Conservation (phyloP, 2,329 filamentous ascomycete genomes). For the Trichoderma sp. region DNA sequence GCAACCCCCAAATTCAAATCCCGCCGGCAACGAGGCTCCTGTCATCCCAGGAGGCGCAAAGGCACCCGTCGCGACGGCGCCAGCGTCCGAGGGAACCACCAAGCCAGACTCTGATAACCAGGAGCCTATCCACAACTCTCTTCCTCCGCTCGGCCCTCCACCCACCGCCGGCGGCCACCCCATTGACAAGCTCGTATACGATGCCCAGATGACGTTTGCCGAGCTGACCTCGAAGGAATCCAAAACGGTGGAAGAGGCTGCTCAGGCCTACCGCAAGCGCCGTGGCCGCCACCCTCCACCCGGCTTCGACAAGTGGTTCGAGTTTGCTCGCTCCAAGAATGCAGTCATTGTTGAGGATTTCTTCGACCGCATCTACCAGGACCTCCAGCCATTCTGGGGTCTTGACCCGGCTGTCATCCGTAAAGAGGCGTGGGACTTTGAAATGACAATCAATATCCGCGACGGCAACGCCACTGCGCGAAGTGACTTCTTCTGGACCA, state of each 20-base stretch:
- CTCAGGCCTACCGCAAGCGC: constrained; percentile 54
- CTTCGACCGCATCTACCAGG: constrained; percentile 62
- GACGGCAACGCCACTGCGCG: constrained; percentile 49
- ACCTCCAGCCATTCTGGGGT: constrained; percentile 58
- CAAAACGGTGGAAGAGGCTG: constrained; percentile 51
- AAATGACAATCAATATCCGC: constrained; percentile 61
- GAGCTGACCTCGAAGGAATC: constrained; percentile 44
- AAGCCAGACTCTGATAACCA: neutral
- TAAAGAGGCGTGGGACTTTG: constrained; percentile 51
- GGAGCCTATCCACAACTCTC: constrained; percentile 7
- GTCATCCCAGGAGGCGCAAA: neutral
- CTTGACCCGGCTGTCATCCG: constrained; percentile 47
- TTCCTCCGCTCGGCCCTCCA: constrained; percentile 1
- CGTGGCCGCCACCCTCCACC: constrained; percentile 62
- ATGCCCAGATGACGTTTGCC: constrained; percentile 42
- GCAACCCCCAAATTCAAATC: neutral
- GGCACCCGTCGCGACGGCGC: neutral
- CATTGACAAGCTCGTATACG: constrained; percentile 51
- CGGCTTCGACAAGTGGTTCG: constrained; percentile 59
- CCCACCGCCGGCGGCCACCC: constrained; percentile 37
- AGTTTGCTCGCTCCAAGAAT: constrained; percentile 50
- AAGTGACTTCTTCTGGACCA: constrained; percentile 58
- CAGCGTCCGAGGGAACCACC: neutral
- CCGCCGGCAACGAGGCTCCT: neutral
- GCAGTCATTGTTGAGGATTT: constrained; percentile 61